Conservation (phyloP, 176 grass and related monocot species). For the Oryza rufipogon region DNA sequence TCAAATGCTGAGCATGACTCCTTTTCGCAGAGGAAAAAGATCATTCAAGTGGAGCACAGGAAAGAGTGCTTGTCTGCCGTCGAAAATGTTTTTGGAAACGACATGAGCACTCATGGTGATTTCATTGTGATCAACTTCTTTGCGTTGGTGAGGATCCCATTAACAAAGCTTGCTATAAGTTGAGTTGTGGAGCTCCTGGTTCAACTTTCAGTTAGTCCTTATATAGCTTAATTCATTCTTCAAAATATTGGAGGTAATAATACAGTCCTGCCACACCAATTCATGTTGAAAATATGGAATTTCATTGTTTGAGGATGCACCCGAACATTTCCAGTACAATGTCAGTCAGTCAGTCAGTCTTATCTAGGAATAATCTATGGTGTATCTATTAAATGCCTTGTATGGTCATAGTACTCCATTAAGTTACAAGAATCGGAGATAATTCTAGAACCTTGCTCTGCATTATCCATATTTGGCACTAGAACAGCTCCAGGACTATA, state of each 20-base stretch:
- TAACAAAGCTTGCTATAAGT: background rate
- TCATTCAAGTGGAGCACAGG: slow-evolving; percentile 67
- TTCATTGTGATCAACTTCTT: slow-evolving; percentile 92
- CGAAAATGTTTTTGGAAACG: slow-evolving; percentile 74
- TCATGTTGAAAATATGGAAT: slow-evolving; percentile 1
- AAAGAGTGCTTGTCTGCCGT: slow-evolving; percentile 70
- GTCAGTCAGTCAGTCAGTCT: background rate
- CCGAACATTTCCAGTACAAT: background rate
- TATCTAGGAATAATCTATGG: background rate
- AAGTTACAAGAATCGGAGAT: background rate
- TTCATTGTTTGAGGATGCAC: background rate
- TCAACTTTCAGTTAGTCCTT: background rate
- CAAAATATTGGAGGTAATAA: background rate
- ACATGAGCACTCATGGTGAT: slow-evolving; percentile 47
- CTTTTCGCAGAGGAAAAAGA: slow-evolving; percentile 57
- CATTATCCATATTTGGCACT: background rate
- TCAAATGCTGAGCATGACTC: slow-evolving; percentile 41
- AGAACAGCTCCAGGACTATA: background rate
- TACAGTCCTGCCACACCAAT: background rate
- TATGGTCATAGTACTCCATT: slow-evolving; percentile 12
- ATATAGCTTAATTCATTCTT: background rate
- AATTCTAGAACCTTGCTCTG: background rate
- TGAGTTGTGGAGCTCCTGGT: background rate
- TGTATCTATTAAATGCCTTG: background rate
- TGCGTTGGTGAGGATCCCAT: slow-evolving; percentile 57